Conservation (phyloP, 177 flowering plant genomes). For the Tripterygium wilfordii region DNA sequence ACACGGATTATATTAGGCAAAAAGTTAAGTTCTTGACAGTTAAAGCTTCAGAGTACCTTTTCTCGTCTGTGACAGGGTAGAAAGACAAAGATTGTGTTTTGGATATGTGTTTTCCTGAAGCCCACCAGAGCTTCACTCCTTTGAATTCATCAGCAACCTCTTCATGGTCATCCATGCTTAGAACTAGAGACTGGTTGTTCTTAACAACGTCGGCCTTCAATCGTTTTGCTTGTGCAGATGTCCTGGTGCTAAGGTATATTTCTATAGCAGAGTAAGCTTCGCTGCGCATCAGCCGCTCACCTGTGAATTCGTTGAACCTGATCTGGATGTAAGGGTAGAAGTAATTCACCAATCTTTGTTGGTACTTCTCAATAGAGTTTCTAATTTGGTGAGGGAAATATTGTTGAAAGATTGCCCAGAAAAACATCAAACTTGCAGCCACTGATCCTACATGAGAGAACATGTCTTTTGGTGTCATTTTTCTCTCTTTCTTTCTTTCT, state of each 20-base stretch:
- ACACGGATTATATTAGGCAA: too few relatives aligned
- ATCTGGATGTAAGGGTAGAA: slow-evolving; percentile 47
- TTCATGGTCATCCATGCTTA: slow-evolving; percentile 57
- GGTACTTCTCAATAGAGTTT: slow-evolving; percentile 3
- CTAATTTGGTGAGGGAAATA: slow-evolving; percentile 30
- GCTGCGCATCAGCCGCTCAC: slow-evolving; percentile 26
- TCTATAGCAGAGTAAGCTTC: slow-evolving; percentile 38
- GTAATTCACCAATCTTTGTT: slow-evolving; percentile 7
- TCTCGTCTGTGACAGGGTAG: slow-evolving; percentile 19
- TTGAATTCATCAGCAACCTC: slow-evolving; percentile 45
- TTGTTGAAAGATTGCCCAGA: slow-evolving; percentile 29
- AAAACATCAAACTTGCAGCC: slow-evolving; percentile 34
- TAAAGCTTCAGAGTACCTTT: too few relatives aligned
- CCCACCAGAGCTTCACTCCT: slow-evolving; percentile 49
- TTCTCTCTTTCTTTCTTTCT: too few relatives aligned
- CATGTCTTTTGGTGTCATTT: slow-evolving; percentile 8
- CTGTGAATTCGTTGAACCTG: slow-evolving; percentile 38
- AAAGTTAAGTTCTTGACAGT: too few relatives aligned
- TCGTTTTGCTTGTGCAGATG: slow-evolving; percentile 30
- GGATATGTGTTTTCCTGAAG: slow-evolving; percentile 3
- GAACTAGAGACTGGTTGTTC: slow-evolving; percentile 23
- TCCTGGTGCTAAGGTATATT: slow-evolving; percentile 34
- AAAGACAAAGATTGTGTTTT: slow-evolving; percentile 6
- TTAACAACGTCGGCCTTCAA: slow-evolving; percentile 42
- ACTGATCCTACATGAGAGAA: slow-evolving; percentile 24